These are phyloP conservation scores for Stentor coeruleus DNA, from an alignment of 73 alveolate genomes.

Conservation along the genomic window DNA sequence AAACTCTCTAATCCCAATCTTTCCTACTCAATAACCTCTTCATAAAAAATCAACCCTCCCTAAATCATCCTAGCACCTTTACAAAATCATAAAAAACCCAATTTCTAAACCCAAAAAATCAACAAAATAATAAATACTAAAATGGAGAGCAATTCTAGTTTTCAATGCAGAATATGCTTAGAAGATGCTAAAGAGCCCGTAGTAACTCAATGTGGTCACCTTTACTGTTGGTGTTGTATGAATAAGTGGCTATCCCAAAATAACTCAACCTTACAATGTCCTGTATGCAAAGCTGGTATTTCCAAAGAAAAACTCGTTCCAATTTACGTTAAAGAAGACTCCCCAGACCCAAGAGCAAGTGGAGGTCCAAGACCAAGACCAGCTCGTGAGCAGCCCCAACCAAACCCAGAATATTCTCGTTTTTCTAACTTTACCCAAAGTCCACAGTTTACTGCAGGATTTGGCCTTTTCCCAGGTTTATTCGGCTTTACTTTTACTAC, in stretches of 20 bases:
- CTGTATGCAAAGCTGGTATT: slow-evolving; percentile 59
- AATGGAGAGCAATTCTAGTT: slow-evolving; percentile 28
- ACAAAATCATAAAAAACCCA: neutral
- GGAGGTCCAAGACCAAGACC: neutral
- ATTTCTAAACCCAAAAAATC: neutral
- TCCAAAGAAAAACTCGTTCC: slow-evolving; percentile 48
- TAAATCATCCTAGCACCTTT: neutral
- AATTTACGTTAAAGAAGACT: slow-evolving; percentile 30
- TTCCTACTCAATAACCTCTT: neutral
- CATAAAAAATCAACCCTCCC: neutral
- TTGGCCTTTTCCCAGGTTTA: neutral
- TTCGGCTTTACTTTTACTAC: neutral
- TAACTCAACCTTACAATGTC: slow-evolving; percentile 45
- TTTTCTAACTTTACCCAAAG: too few relatives aligned
- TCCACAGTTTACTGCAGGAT: neutral
- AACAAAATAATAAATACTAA: neutral
- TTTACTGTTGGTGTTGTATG: slow-evolving; percentile 68
- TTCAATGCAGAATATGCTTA: slow-evolving; percentile 66
- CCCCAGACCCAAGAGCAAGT: neutral
- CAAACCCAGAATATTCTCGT: neutral
- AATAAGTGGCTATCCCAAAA: slow-evolving; percentile 54
- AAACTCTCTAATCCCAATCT: neutral
- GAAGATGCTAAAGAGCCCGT: slow-evolving; percentile 63
- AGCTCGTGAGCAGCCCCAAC: neutral
- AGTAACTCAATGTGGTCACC: slow-evolving; percentile 76